A percentile compares a stretch with the other conserved stretches of the same genome.
Evolutionary conservation across 768 basidiomycete species (phyloP).

Genomic region (Jaapia argillacea): DNA sequence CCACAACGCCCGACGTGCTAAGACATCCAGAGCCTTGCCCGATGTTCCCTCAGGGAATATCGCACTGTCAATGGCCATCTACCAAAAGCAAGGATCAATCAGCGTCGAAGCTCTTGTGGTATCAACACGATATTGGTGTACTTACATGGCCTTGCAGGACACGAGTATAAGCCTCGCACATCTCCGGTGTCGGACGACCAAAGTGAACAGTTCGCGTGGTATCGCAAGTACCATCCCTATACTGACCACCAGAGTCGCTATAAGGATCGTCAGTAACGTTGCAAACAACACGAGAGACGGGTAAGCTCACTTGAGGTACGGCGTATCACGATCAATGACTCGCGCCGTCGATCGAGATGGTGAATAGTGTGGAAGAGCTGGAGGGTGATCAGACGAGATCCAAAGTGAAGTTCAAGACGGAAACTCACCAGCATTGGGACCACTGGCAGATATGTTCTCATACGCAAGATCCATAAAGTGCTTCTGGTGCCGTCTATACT

Average conservation of each 20-base stretch:
- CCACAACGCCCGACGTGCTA: constrained; percentile 86
- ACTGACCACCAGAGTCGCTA: constrained; percentile 90
- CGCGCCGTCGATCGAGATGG: constrained; percentile 60
- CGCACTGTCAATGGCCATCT: constrained; percentile 88
- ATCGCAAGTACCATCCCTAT: constrained; percentile 83
- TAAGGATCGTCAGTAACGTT: constrained; percentile 1
- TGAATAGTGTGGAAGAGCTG: constrained; percentile 87
- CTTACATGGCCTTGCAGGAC: constrained; percentile 94
- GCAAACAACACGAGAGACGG: neutral
- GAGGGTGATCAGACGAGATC: neutral
- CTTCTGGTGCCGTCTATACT: constrained; percentile 61
- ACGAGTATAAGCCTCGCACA: constrained; percentile 86
- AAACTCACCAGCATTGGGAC: constrained; percentile 67
- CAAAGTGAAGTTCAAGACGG: neutral
- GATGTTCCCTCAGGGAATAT: constrained; percentile 89
- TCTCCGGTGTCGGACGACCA: constrained; percentile 76
- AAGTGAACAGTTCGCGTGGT: constrained; percentile 80
- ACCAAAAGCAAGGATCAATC: constrained; percentile 13
- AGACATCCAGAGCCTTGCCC: constrained; percentile 74
- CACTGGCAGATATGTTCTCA: constrained; percentile 82
- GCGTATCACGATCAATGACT: constrained; percentile 67
- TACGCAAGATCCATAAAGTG: constrained; percentile 82
- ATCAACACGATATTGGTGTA: constrained; percentile 16
- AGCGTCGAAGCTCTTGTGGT: constrained; percentile 7
- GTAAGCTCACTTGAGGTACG: constrained; percentile 76